A percentile compares a stretch with the other conserved stretches of the same genome.
phyloP scores from a whole-genome alignment of 306 rosid genomes.

The Sphenostylis stenocarpa region DNA sequence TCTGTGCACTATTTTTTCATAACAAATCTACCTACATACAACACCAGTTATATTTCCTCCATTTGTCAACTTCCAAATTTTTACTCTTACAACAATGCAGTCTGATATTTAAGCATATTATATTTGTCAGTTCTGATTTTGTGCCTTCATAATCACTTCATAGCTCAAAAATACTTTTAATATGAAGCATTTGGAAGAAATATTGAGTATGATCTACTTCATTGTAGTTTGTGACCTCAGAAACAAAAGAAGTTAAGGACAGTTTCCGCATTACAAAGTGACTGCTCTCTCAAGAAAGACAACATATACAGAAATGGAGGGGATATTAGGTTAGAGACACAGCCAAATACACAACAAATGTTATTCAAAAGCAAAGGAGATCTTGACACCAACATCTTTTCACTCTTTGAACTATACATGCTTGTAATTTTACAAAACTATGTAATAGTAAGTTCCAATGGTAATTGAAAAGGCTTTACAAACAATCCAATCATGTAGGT shows the following conservation, averaged over 20 bases:
- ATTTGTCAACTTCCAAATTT: too few relatives aligned
- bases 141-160: too few relatives aligned
- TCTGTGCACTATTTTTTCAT: neutral
- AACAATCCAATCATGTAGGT: too few relatives aligned
- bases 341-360: neutral
- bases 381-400: neutral
- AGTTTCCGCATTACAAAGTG: conserved; percentile 65
- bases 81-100: too few relatives aligned
- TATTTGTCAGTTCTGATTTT: neutral
- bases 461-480: too few relatives aligned
- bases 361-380: neutral
- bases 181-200: neutral
- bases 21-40: neutral
- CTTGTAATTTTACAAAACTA: neutral
- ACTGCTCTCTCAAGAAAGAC: neutral
- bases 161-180: too few relatives aligned
- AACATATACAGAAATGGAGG: neutral
- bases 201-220: neutral
- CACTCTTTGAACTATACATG: neutral
- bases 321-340: neutral
- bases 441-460: neutral
- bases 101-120: too few relatives aligned
- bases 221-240: conserved; percentile 63
- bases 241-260: conserved; percentile 50
- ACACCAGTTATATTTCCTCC: too few relatives aligned